Evolutionary conservation across 1,284 basidiomycete species (phyloP), one percentile per base, ranked within the genome.

Genomic region (Phylloboletellus chloephorus): DNA sequence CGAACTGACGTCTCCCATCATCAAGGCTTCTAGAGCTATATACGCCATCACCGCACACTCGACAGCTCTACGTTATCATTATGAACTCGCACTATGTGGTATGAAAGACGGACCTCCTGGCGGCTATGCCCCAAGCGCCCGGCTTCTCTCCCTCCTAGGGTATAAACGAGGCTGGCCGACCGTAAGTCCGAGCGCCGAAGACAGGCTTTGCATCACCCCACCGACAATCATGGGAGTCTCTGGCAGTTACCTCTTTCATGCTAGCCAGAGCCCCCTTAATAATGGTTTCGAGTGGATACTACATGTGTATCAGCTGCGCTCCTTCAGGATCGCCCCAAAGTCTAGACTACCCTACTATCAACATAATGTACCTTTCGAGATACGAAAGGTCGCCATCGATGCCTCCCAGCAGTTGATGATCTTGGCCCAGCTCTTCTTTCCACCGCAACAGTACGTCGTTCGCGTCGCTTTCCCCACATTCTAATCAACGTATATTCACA

Each of bases 161-260:
- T 73, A 76, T 54, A 70, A 69, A 52, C 67, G 65, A 49, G 72
- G 74, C 46, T 78, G 78, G 76, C 70, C 72, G 16, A 66, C 58
- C 30, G 61, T 78, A 42, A 56, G 61, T 47, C 75, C 73, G 69
- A 67, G 67, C 24, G 64, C 71, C 31, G 75, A 77, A 51, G 65
- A 67, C 52, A 72, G 60, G 51, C 60, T 73, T 49, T 60, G 63
- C 39, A 65, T 74, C 46, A 58, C 68, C 25, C 58, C 63, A 10
- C 64, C 68, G 34, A 65, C 71, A 31, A 67, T 67, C 41, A 62
- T 70, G 31, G 71, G 69, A 29, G 63, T 74, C 40, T 70, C 74
- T 13, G 69, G 69, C 22, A 68, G 72, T 40, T 75, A 76, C 51
- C 58, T 79, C 37, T 72, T 74, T 56, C 69, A 76, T 49, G 70